Percentiles rank a stretch among this genome's conserved stretches.
Evolutionary conservation across 2,329 filamentous ascomycete species (phyloP).

Genomic region (Neoscytalidium dimidiatum): DNA sequence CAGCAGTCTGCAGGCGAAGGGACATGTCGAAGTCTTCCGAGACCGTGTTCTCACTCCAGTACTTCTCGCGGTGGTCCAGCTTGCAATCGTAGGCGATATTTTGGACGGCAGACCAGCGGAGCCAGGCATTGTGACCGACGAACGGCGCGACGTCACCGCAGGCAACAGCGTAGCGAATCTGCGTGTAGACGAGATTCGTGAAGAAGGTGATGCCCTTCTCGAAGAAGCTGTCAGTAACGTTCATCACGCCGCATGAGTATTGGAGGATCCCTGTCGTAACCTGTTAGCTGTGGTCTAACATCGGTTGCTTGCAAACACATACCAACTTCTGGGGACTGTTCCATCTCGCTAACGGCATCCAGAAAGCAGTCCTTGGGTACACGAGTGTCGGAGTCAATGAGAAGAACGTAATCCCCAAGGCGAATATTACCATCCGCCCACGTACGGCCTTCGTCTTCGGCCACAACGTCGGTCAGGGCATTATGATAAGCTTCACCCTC

Average conservation of each 20-base stretch:
- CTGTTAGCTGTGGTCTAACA: too few species aligned
- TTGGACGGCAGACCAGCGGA: constrained; percentile 68
- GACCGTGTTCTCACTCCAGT: constrained; percentile 75
- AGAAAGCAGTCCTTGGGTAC: constrained; percentile 76
- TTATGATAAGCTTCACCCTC: constrained; percentile 27
- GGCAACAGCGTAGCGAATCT: constrained; percentile 69
- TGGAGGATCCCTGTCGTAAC: constrained; percentile 57
- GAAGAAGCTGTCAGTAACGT: constrained; percentile 71
- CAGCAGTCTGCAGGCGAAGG: constrained; percentile 63
- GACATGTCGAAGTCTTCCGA: constrained; percentile 61
- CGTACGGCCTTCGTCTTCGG: constrained; percentile 62
- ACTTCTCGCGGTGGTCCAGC: constrained; percentile 63
- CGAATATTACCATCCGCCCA: constrained; percentile 87
- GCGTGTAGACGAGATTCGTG: constrained; percentile 74
- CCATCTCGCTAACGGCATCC: constrained; percentile 80
- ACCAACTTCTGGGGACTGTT: constrained; percentile 74
- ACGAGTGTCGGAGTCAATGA: constrained; percentile 70
- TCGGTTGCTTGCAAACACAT: constrained; percentile 46
- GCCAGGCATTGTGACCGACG: constrained; percentile 75
- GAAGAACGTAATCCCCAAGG: constrained; percentile 77
- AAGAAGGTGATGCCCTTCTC: constrained; percentile 79
- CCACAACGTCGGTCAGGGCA: constrained; percentile 62
- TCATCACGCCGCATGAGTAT: constrained; percentile 77
- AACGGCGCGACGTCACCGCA: constrained; percentile 74
- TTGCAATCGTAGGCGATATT: constrained; percentile 54